A percentile compares a stretch with the other conserved stretches of the same genome.
phyloP scores from a whole-genome alignment of 768 basidiomycete species.

The Boletus insuetus region DNA sequence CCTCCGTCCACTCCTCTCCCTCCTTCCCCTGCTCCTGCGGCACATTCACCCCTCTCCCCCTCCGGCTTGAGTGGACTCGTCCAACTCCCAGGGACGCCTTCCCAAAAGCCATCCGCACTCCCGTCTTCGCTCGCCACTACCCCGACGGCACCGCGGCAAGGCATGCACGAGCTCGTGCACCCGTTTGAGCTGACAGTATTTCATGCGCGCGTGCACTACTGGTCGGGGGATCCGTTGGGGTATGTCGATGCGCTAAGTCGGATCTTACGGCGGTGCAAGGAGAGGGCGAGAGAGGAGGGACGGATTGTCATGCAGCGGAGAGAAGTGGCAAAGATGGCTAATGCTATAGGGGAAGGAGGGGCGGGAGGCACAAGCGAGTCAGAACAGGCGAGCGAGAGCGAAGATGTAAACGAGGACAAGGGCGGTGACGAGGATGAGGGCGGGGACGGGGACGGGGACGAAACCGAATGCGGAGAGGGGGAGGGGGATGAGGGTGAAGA shows the following conservation, averaged over 20 bases:
- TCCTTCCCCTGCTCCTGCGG: conserved; percentile 32
- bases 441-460: not conserved
- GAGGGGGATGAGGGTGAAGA: not conserved
- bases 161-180: conserved; percentile 15
- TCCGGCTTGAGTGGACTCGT: conserved; percentile 17
- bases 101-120: conserved; percentile 14
- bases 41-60: conserved; percentile 18
- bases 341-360: not conserved
- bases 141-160: conserved; percentile 23
- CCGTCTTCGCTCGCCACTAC: not conserved
- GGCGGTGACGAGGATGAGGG: not conserved
- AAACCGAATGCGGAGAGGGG: not conserved
- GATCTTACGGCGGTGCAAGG: conserved; percentile 61
- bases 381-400: conserved; percentile 9
- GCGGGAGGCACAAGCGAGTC: not conserved
- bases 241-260: conserved; percentile 71
- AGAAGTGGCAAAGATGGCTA: not conserved
- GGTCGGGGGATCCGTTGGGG: conserved; percentile 77
- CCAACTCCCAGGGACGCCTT: conserved; percentile 26
- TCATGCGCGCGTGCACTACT: conserved; percentile 72
- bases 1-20: conserved; percentile 19
- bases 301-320: conserved; percentile 16
- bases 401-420: conserved; percentile 15
- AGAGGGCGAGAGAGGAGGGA: conserved; percentile 39
- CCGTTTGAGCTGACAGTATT: conserved; percentile 63